These are phyloP conservation scores for Setaria italica DNA, from an alignment of 202 grass and related monocot genomes.

Conservation along the genomic window DNA sequence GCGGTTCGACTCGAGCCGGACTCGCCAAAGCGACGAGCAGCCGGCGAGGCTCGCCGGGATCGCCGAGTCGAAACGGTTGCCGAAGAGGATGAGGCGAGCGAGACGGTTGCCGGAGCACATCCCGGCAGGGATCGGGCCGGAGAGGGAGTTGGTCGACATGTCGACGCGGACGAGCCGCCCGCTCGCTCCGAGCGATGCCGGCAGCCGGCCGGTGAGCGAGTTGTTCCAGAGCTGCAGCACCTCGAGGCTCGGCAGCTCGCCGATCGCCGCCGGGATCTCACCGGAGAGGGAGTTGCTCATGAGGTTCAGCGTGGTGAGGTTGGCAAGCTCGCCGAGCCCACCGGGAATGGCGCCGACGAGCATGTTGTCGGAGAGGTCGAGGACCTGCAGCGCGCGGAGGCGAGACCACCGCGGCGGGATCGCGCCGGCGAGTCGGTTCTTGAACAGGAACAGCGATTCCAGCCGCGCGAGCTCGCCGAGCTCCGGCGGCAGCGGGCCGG, in stretches of 20 bases:
- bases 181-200: constrained; percentile 56
- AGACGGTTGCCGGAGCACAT: constrained; percentile 70
- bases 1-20: constrained; percentile 71
- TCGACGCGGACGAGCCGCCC: constrained; percentile 66
- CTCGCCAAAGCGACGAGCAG: constrained; percentile 82
- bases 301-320: constrained; percentile 79
- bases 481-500: constrained; percentile 53
- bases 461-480: constrained; percentile 57
- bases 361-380: constrained; percentile 87
- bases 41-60: constrained; percentile 67
- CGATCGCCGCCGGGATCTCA: constrained; percentile 60
- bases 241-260: constrained; percentile 65
- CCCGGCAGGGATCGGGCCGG: constrained; percentile 61
- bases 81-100: constrained; percentile 84
- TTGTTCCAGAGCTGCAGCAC: constrained; percentile 95
- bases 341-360: constrained; percentile 62
- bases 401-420: constrained; percentile 55
- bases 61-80: constrained; percentile 64
- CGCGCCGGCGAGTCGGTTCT: constrained; percentile 64
- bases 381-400: constrained; percentile 54
- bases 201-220: constrained; percentile 72
- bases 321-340: constrained; percentile 34
- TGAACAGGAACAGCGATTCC: constrained; percentile 78
- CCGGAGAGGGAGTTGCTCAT: constrained; percentile 83
- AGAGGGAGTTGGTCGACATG: constrained; percentile 77